A percentile compares a stretch with the other conserved stretches of the same genome.
Conservation (phyloP, 768 basidiomycete genomes). For the Cystofilobasidium bisporidii region DNA sequence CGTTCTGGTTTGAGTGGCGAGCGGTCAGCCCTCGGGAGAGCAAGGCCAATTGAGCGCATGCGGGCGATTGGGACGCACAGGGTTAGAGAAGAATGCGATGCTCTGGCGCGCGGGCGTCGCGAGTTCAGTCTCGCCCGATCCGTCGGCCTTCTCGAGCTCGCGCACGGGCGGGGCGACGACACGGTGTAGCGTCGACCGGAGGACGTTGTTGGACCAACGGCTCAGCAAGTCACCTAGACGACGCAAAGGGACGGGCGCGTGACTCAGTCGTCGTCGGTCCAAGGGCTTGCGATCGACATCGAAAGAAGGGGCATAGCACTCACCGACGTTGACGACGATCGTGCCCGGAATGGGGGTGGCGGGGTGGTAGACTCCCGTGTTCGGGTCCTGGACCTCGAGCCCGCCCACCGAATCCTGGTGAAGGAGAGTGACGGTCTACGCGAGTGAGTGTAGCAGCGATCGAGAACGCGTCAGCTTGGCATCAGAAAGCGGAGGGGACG, state of each 20-base stretch:
- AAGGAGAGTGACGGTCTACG: slow-evolving; percentile 57
- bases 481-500: neutral
- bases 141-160: slow-evolving; percentile 41
- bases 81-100: slow-evolving; percentile 81
- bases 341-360: slow-evolving; percentile 69
- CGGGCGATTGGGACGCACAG: slow-evolving; percentile 34
- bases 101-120: slow-evolving; percentile 55
- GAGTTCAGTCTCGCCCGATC: slow-evolving; percentile 49
- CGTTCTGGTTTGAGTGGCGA: slow-evolving; percentile 42
- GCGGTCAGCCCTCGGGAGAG: neutral
- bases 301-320: slow-evolving; percentile 61
- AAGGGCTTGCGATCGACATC: no score
- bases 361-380: slow-evolving; percentile 59
- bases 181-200: slow-evolving; percentile 55
- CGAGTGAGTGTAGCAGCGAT: no score
- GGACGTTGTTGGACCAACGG: slow-evolving; percentile 32
- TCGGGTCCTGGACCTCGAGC: slow-evolving; percentile 69
- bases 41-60: neutral
- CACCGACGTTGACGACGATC: slow-evolving; percentile 70
- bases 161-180: slow-evolving; percentile 61
- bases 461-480: neutral
- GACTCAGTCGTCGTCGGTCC: no score
- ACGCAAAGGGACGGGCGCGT: neutral
- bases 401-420: slow-evolving; percentile 78
- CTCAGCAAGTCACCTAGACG: slow-evolving; percentile 46